Base-by-base conservation (phyloP, 176 grass and related monocot species). In the Phragmites australis region DNA sequence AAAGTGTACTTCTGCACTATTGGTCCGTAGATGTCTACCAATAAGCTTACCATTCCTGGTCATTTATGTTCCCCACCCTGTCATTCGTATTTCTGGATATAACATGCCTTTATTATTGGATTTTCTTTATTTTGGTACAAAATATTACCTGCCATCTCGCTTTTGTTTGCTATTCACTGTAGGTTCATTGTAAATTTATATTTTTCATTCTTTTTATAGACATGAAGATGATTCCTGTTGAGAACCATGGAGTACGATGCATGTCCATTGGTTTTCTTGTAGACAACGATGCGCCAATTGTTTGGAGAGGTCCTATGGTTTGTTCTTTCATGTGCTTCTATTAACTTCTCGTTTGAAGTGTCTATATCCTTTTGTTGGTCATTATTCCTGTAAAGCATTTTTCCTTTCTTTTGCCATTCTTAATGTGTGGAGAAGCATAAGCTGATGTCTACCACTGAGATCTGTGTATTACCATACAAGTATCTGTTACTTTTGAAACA, bases 241-340 rank as follows among this genome's bases (percentile, higher is more conserved):
- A 94, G 76, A 94, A 94, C 67, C 83, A 98, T 87, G 90, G 90
- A 79, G 88, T 98, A 25, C 84, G 42, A 61, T 98, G 96, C 51
- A 94, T 98, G 92, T 98, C 96, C 73, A 94, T 98, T 37, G 88
- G 96, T 17, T 98, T 98, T 94, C 92, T 98, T 82, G 92, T 98
- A 23, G 92, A 82, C n/a, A 94, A 98, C 76, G 92, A 93, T 76
- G 90, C 90, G 18, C 92, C 96, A 65, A 89, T 98, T 51, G 88
- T 98, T 73, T 94, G 96, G 96, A 93, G 96, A 93, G 90, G 96
- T 91, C 92, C 96, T 93, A 94, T 97, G 96, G 96, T 94, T 92
- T 90, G 91, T 94, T 81, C 84, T 83, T 87, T 42, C 58, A 72
- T 75, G 32, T 86, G 4, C 80, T 81, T 81, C 13, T 44, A 0